Conservation (phyloP, 129 eudicot species). For the Calendula officinalis region DNA sequence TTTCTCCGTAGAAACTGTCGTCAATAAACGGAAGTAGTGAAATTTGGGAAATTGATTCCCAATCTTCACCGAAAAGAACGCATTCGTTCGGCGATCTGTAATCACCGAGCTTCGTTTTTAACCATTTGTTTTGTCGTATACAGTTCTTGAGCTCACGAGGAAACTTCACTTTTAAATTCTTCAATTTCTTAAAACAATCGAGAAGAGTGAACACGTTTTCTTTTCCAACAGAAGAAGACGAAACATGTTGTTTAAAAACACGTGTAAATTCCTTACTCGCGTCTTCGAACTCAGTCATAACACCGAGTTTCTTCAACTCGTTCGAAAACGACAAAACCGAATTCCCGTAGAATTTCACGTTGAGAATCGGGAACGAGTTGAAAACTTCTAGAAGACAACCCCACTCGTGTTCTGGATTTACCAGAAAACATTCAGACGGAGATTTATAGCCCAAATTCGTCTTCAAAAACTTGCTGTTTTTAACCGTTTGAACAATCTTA, state of each 20-base stretch:
- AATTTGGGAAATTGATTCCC: conserved; percentile 42
- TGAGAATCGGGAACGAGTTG: conserved; percentile 40
- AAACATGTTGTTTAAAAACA: conserved; percentile 42
- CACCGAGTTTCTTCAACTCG: conserved; percentile 43
- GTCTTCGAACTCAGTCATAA: conserved; percentile 36
- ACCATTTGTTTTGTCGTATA: conserved; percentile 40
- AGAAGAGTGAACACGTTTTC: conserved; percentile 34
- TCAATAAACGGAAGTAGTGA: conserved; percentile 52
- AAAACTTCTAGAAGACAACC: conserved; percentile 49
- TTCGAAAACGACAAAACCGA: conserved; percentile 11
- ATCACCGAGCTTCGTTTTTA: conserved; percentile 50
- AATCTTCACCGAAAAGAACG: conserved; percentile 37
- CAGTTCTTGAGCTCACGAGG: conserved; percentile 37
- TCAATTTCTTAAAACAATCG: conserved; percentile 31
- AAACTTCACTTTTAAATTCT: not conserved
- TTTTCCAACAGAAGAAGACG: conserved; percentile 26
- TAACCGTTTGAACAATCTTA: conserved; percentile 31
- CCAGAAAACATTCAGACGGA: conserved; percentile 46
- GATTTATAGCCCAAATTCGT: conserved; percentile 44
- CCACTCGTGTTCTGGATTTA: conserved; percentile 45
- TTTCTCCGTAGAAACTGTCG: conserved; percentile 38
- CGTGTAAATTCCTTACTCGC: conserved; percentile 34
- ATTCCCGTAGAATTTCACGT: conserved; percentile 37
- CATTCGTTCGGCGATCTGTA: conserved; percentile 44
- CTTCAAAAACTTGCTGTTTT: conserved; percentile 31